Evolutionary conservation across 2,329 filamentous ascomycete species (phyloP).

Genomic region (Chaetomiaceae sp.): DNA sequence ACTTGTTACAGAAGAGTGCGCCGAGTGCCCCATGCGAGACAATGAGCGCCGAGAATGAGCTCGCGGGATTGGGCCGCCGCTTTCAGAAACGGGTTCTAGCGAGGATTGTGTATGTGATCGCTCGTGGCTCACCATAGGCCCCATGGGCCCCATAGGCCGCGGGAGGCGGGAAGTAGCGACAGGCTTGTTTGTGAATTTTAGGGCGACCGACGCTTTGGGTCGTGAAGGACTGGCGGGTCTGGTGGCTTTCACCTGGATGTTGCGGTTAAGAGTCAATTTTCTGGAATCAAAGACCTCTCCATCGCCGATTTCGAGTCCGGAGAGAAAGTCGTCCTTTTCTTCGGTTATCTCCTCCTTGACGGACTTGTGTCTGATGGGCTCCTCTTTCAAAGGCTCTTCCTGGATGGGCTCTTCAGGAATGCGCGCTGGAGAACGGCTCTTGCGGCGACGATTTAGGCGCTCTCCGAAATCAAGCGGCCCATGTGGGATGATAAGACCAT

Average conservation of each 20-base stretch:
- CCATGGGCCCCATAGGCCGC: constrained; percentile 66
- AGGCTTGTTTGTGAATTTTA: constrained; percentile 88
- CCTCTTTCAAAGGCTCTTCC: constrained; percentile 20
- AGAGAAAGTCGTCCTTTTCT: constrained; percentile 73
- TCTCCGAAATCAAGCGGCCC: constrained; percentile 81
- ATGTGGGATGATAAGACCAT: constrained; percentile 79
- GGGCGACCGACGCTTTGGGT: constrained; percentile 70
- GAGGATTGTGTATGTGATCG: constrained; percentile 64
- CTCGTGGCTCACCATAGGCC: constrained; percentile 63
- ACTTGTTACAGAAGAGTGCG: constrained; percentile 64
- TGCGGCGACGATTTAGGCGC: constrained; percentile 68
- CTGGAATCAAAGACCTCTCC: constrained; percentile 75
- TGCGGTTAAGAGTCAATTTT: constrained; percentile 83
- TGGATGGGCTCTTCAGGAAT: constrained; percentile 36
- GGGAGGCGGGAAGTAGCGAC: constrained; percentile 67
- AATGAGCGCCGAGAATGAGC: constrained; percentile 57
- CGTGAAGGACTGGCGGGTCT: constrained; percentile 65
- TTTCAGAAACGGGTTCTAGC: constrained; percentile 91
- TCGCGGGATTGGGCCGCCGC: constrained; percentile 65
- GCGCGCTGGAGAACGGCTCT: constrained; percentile 53
- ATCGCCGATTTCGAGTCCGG: constrained; percentile 81
- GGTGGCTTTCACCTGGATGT: constrained; percentile 79
- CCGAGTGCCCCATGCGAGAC: constrained; percentile 64
- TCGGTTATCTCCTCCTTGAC: constrained; percentile 26
- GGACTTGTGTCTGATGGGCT: constrained; percentile 35